Percentiles rank a stretch among this genome's conserved stretches.
Evolutionary conservation across 305 asterid genomes (phyloP).

Genomic region (Solanum aculeatissimum): DNA sequence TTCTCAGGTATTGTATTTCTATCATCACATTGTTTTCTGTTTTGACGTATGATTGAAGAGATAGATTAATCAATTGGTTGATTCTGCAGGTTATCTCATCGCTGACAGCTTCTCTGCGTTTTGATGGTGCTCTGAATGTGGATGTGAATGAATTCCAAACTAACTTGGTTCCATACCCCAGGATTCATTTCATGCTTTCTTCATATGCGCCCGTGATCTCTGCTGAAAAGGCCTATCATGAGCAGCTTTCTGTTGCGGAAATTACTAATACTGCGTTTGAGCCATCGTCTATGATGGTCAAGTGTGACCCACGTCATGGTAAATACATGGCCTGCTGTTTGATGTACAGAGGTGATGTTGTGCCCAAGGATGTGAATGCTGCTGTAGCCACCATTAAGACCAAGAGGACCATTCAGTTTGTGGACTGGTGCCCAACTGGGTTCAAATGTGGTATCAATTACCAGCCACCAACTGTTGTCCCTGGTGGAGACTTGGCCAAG

Average conservation of each 20-base stretch:
- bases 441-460: conserved; percentile 89
- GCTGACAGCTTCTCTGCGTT: conserved; percentile 72
- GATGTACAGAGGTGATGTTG: conserved; percentile 92
- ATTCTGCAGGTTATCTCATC: conserved; percentile 64
- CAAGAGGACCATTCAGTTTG: conserved; percentile 79
- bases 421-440: conserved; percentile 93
- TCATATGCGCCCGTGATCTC: conserved; percentile 85
- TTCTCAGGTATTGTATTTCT: conserved; percentile 45
- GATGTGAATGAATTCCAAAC: conserved; percentile 94
- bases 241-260: conserved; percentile 84
- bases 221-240: conserved; percentile 82
- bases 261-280: conserved; percentile 90
- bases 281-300: conserved; percentile 95
- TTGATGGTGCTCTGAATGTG: conserved; percentile 80
- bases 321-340: conserved; percentile 93
- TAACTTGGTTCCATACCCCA: conserved; percentile 89
- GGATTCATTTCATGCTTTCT: conserved; percentile 93
- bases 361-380: conserved; percentile 85
- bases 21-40: background rate
- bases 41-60: background rate
- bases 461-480: conserved; percentile 95
- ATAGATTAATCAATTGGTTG: background rate
- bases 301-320: conserved; percentile 83
- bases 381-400: conserved; percentile 91
- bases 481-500: conserved; percentile 87